Percentiles rank a stretch among this genome's conserved stretches.
These are phyloP conservation scores for Apiospora aurea DNA, from an alignment of 2,329 filamentous ascomycete species.

Conservation along the genomic window DNA sequence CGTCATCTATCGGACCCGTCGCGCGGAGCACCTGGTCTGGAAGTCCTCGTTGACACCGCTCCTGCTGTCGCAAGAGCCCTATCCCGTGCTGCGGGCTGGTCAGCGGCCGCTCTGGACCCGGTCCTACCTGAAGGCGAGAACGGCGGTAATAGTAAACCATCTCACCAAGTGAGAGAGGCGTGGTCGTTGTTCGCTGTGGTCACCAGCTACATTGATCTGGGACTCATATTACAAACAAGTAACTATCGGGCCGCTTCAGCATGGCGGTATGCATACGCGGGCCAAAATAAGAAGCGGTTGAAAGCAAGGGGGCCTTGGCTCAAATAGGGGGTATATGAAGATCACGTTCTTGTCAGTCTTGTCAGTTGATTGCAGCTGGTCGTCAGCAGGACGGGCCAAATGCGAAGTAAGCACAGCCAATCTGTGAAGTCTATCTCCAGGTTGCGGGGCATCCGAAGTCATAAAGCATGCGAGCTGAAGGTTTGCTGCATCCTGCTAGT, in stretches of 20 bases:
- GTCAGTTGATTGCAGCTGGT: neutral
- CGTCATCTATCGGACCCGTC: neutral
- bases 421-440: neutral
- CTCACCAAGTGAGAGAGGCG: conserved; percentile 6
- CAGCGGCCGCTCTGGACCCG: conserved; percentile 11
- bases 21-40: conserved; percentile 20
- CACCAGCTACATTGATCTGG: too few species aligned
- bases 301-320: too few species aligned
- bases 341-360: neutral
- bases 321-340: neutral
- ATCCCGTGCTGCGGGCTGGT: neutral
- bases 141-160: conserved; percentile 4
- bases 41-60: conserved; percentile 22
- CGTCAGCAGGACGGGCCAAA: neutral
- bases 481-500: neutral
- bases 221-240: too few species aligned
- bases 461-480: neutral
- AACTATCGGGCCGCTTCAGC: too few species aligned
- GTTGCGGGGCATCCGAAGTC: neutral
- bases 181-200: too few species aligned
- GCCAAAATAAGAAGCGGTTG: too few species aligned
- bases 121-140: neutral
- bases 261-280: too few species aligned
- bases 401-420: neutral
- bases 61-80: conserved; percentile 14